Base-by-base conservation (phyloP, 2,329 filamentous ascomycete genomes). In the Sporothrix variecibatus region DNA sequence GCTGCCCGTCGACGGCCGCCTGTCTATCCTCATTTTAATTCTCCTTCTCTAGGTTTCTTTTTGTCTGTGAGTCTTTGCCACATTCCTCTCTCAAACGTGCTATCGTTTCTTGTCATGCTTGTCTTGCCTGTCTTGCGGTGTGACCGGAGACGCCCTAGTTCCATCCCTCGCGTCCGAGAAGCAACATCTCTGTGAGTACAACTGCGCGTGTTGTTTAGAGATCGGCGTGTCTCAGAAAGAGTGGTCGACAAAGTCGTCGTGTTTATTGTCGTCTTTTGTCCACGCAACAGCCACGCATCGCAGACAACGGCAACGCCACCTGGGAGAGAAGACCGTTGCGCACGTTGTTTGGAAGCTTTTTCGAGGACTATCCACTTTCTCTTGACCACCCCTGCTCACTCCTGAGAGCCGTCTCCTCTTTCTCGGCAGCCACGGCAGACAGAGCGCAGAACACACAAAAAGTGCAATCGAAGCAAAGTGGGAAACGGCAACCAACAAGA, bases 271-370 rank as follows among this genome's bases (percentile, higher is more conserved):
- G 40, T 53, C 20, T 3, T n/a, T 5, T 53, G 31, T 28, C 60
- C 34, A 65, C 62, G 62, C 62, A 65, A n/a, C 62, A 65, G 62
- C 62, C 62, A 65, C 62, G 62, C 62, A 65, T 15, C 38, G 34
- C 34, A 34, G 15, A 11, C 60, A 28, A 40, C 34, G 62, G 11
- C 62, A 46, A 60, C 15, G 56, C 56, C 28, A 34, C 56, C 28
- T 38, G 56, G 12, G 8, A 15, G 20, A 26, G 17, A 26, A 58
- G 12, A 23, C 38, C 23, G 20, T 38, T 46, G 38, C 6, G 11
- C 62, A 67, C 62, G 62, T 28, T 46, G 38, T 46, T 40, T 46
- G 38, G 38, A 43, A 28, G 62, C 23, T n/a, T 28, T 28, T 26
- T 15, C 46, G 17, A n/a, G 8, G 5, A 15, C 9, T 28, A 26